Evolutionary conservation across 2,329 filamentous ascomycete genomes (phyloP), one percentile per base, ranked within the genome.

Genomic region (Pseudogymnoascus sp.): DNA sequence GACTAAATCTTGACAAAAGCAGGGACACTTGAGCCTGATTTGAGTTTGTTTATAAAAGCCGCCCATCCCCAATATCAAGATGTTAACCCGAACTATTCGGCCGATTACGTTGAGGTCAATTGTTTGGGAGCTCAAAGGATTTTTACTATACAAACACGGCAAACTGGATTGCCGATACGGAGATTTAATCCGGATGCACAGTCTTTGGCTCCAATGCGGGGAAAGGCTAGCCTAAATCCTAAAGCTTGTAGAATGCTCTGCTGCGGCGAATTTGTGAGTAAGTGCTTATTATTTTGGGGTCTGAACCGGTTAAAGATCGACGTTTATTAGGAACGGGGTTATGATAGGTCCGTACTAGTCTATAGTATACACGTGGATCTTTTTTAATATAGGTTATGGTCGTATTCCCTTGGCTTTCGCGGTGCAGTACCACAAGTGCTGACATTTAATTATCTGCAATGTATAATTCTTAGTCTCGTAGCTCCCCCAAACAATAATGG

Each of bases 111-210:
- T 26, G 45, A 19, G n/a, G n/a, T 19, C 7, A 4, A 52, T n/a
- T 2, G n/a, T 19, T 31, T 31, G 26, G 41, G 26, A 52, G 23
- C n/a, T 52, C n/a, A 19, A 16, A 19, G n/a, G 26, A 19, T 52
- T 12, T 12, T 52, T 19, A n/a, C n/a, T 33, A 11, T 52, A 31
- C 45, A 52, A 19, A 6, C 26, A 31, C 14, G n/a, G 14, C n/a
- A n/a, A 6, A 16, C 8, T 52, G 8, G 26, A 19, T 19, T 31
- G 26, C 61, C 16, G 68, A 67, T 26, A 65, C 65, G 39, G 43
- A 63, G 19, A n/a, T 59, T 61, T 12, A 63, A 14, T 59, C 43
- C 39, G 43, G n/a, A 14, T 41, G 37, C 2, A 62, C 52, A n/a
- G 60, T 39, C 29, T 43, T 38, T 7, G 52, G 23, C n/a, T 26